A percentile compares a stretch with the other conserved stretches of the same genome.
Evolutionary conservation across 345 rosid species (phyloP).

Genomic region (Raphanus raphanistrum): DNA sequence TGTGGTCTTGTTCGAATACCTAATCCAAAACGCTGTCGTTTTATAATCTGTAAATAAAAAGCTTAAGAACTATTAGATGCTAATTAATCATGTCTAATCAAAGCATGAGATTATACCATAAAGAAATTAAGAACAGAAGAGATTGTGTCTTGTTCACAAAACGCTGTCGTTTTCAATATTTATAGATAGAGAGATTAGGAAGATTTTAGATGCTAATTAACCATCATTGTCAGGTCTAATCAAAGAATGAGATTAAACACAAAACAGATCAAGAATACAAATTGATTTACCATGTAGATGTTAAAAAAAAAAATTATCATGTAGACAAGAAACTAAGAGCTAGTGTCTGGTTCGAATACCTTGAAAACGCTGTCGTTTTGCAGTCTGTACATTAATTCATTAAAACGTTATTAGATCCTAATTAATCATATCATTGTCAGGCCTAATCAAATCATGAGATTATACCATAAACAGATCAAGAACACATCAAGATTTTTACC

Average conservation of each 20-base stretch:
- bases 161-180: not conserved
- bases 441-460: not conserved
- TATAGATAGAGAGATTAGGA: not conserved
- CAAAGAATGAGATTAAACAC: not conserved
- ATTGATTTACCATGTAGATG: not conserved
- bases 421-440: not conserved
- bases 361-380: not conserved
- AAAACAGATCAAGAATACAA: not conserved
- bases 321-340: conserved; percentile 16
- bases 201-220: not conserved
- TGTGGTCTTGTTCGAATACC: not conserved
- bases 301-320: conserved; percentile 29
- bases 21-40: not conserved
- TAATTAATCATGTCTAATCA: not conserved
- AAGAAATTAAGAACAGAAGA: not conserved
- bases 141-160: not conserved
- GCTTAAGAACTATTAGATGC: not conserved
- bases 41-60: not conserved
- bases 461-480: not conserved
- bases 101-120: not conserved
- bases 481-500: not conserved
- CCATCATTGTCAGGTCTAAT: not conserved
- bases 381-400: not conserved
- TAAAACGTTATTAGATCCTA: not conserved
- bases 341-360: not conserved